A percentile compares a stretch with the other conserved stretches of the same genome.
phyloP scores from a whole-genome alignment of 345 rosid genomes.

The Salix koriyanagi region DNA sequence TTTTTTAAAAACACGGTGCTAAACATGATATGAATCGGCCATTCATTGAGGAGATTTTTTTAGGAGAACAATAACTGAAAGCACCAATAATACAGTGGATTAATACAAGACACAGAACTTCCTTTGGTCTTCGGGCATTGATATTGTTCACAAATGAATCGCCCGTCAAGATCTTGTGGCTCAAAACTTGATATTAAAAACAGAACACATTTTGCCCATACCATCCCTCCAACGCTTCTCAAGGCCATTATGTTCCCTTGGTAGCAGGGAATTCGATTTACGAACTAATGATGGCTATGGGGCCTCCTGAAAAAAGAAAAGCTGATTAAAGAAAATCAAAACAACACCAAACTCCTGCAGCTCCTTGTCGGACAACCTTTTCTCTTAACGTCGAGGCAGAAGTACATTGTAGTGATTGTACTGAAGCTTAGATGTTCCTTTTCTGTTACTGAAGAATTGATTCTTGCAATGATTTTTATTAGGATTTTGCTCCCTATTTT shows the following conservation, averaged over 20 bases:
- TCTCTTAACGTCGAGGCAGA: background rate
- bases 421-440: background rate
- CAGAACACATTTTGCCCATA: background rate
- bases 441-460: background rate
- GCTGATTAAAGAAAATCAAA: conserved; percentile 7
- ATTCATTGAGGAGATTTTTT: background rate
- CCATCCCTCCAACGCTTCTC: background rate
- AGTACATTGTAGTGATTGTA: background rate
- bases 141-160: background rate
- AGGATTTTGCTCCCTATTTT: too few species aligned
- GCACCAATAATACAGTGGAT: background rate
- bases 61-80: background rate
- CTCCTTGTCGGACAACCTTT: background rate
- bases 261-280: conserved; percentile 12
- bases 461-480: background rate
- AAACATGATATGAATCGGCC: too few species aligned
- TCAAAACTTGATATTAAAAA: background rate
- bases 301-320: conserved; percentile 7
- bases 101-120: background rate
- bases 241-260: conserved; percentile 6
- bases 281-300: conserved; percentile 11
- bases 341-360: background rate
- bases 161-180: background rate
- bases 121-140: too few species aligned
- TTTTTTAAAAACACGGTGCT: too few species aligned